A percentile compares a stretch with the other conserved stretches of the same genome.
Conservation (phyloP, 2,329 filamentous ascomycete genomes). For the Fonsecaea multimorphosa region DNA sequence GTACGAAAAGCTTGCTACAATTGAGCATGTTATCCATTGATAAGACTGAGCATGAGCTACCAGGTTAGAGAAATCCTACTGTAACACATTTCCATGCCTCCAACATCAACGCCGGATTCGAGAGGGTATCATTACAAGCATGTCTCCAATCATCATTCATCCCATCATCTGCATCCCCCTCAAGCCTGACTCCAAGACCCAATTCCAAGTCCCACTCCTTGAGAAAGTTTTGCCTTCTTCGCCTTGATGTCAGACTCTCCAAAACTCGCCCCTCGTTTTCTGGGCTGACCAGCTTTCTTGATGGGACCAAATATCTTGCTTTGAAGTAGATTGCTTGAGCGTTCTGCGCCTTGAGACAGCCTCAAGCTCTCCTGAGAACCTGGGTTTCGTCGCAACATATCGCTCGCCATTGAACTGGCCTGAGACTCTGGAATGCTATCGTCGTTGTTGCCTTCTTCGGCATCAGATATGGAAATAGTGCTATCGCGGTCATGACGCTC, state of each 20-base stretch:
- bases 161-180: conserved; percentile 23
- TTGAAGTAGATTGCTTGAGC: conserved; percentile 60
- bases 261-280: conserved; percentile 51
- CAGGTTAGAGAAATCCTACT: conserved; percentile 36
- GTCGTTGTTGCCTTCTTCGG: conserved; percentile 60
- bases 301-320: conserved; percentile 68
- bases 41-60: conserved; percentile 39
- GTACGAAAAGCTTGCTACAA: neutral
- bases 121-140: conserved; percentile 35
- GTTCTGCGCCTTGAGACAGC: conserved; percentile 48
- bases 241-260: conserved; percentile 45
- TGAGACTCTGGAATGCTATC: conserved; percentile 74
- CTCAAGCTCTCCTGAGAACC: conserved; percentile 47
- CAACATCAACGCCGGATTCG: conserved; percentile 23
- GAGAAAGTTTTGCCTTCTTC: conserved; percentile 60
- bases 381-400: conserved; percentile 69
- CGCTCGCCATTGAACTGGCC: conserved; percentile 77
- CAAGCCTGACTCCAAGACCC: conserved; percentile 46
- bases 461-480: conserved; percentile 75
- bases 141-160: conserved; percentile 19
- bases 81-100: neutral
- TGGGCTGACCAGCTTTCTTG: conserved; percentile 58
- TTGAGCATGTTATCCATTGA: conserved; percentile 23
- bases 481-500: conserved; percentile 76
- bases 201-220: conserved; percentile 64